Base-by-base conservation (phyloP, 306 rosid genomes). In the Vicia villosa region DNA sequence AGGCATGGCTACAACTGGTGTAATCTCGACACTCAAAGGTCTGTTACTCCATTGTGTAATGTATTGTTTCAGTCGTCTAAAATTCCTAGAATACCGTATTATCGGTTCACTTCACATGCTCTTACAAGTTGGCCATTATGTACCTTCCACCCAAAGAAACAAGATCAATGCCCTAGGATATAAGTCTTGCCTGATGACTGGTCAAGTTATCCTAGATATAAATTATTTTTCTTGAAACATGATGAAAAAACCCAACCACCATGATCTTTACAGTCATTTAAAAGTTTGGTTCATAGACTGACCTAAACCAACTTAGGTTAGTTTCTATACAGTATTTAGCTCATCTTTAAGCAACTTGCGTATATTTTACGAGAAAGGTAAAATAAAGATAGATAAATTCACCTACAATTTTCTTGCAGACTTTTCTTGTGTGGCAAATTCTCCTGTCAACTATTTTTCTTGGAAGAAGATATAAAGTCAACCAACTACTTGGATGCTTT, bases 391-490 rank as follows among this genome's bases (percentile, higher is more conserved):
- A 62, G 72, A 73, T 75, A 50, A 63, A 46, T 20, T 46, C n/a
- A 70, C 46, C 49, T 57, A 26, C 42, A 30, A 20, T 75, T 77
- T 45, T 68, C 64, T 68, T 82, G 89, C 91, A 91, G 97, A 75
- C 90, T 74, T 91, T 89, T 87, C 96, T 91, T 65, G 97, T 91
- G 67, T 91, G 97, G 97, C 96, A 91, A 86, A 89, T 91, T 83
- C 81, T 91, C 81, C 83, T 91, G 73, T 91, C 97, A 63, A 69
- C 61, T 63, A 52, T 81, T 76, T 87, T 92, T 70, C 92, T 92
- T 61, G 79, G 92, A 70, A 89, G 82, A 76, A 85, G 89, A 80
- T 92, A 92, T 82, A 87, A 63, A 74, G 84, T 74, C 64, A 92
- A 87, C 81, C 97, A 92, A 80, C 86, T 89, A 43, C 72, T 89